Percentiles rank a stretch among this genome's conserved stretches.
These are phyloP conservation scores for Triangularia setosa DNA, from an alignment of 2,329 filamentous ascomycete genomes.

Conservation along the genomic window DNA sequence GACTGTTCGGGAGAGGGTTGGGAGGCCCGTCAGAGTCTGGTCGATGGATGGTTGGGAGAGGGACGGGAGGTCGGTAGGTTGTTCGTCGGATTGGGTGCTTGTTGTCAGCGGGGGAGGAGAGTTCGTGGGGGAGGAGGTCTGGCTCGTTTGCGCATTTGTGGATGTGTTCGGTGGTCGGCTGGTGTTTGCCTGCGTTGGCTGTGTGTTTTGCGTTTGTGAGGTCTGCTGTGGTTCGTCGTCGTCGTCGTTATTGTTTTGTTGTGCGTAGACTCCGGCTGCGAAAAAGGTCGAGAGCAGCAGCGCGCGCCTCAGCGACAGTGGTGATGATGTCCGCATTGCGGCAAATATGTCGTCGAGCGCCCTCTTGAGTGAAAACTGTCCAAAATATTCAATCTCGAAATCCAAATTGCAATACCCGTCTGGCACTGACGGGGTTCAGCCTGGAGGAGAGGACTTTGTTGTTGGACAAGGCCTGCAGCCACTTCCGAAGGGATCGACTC, in stretches of 20 bases:
- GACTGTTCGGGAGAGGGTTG: slow-evolving; percentile 38
- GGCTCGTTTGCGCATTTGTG: neutral
- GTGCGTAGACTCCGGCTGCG: slow-evolving; percentile 28
- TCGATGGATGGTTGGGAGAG: slow-evolving; percentile 7
- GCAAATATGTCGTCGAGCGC: slow-evolving; percentile 1
- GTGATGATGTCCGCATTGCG: slow-evolving; percentile 30
- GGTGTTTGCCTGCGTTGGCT: neutral
- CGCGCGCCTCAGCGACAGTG: slow-evolving; percentile 32
- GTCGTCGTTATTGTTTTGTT: slow-evolving; percentile 18
- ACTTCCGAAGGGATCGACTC: slow-evolving; percentile 1
- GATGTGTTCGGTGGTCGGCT: neutral
- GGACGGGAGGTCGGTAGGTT: neutral
- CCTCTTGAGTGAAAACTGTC: neutral
- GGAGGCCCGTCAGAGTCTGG: slow-evolving; percentile 32
- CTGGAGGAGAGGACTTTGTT: neutral
- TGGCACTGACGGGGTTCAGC: neutral
- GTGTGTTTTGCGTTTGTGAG: slow-evolving; percentile 6
- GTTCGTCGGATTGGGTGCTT: neutral
- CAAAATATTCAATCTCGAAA: neutral
- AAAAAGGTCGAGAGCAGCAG: slow-evolving; percentile 31
- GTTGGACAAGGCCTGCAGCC: slow-evolving; percentile 9
- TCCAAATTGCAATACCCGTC: neutral
- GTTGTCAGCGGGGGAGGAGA: neutral
- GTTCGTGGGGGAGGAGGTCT: slow-evolving; percentile 1
- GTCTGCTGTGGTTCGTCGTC: slow-evolving; percentile 3